Evolutionary conservation across 805 yeast species (phyloP), one percentile per base, ranked within the genome.

Genomic region (Sungouiella thailandica): DNA sequence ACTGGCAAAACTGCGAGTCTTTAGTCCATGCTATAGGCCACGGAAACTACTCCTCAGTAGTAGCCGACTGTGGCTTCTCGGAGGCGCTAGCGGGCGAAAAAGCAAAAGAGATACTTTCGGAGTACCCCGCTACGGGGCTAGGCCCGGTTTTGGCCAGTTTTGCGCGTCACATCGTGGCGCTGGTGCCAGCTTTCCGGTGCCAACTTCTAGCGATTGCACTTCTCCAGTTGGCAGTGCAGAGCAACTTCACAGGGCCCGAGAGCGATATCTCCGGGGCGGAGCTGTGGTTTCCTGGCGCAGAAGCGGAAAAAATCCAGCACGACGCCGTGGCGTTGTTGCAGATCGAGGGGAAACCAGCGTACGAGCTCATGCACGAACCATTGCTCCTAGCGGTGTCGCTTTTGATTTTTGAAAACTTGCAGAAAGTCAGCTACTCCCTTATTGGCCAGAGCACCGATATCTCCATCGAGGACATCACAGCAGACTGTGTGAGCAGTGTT

Each of bases 181-280:
- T 17, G 14, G 14, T 20, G 15, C 20, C n/a, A n/a, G n/a, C n/a
- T n/a, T n/a, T 26, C 20, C 20, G 4, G n/a, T 18, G 17, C 14
- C 68, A 58, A 31, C 37, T 63, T n/a, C 28, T 71, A 12, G 83
- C 85, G 2, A 68, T 85, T 39, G 69, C 82, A 1, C 58, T 77
- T 3, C 59, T 86, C 17, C 88, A 87, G 51, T 52, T 74, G 1
- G 89, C 83, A 51, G 61, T 83, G 11, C 94, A 86, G 53, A 58
- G 72, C 32, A 89, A 89, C 55, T 85, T 71, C 57, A 85, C 95
- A 0, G 97, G 97, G 7, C 96, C 96, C 4, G 69, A 72, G 17
- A 49, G 76, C 2, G 68, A 70, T 4, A 44, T 63, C 15, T 57
- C 55, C 3, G n/a, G n/a, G n/a, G 46, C 69, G 4, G 50, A 60